Conservation (phyloP, 2,329 filamentous ascomycete species). For the Fusarium sp. region DNA sequence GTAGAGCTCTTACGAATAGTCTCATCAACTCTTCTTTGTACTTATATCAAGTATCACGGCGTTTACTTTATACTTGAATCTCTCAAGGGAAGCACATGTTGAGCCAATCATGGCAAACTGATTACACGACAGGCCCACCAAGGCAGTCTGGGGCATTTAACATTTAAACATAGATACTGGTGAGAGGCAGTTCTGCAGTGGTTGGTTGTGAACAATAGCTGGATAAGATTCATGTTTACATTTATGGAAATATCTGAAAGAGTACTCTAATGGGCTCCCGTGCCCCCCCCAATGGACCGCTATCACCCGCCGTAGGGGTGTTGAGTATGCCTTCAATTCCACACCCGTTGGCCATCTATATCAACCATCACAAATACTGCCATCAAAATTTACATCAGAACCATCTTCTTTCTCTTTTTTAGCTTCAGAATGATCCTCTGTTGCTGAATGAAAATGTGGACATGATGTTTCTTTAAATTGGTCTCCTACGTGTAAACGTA, state of each 20-base stretch:
- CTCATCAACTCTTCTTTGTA: not conserved
- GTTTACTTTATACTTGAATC: not conserved
- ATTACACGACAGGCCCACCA: not conserved
- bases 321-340: too few species aligned
- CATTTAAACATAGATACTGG: not conserved
- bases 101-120: not conserved
- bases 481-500: not conserved
- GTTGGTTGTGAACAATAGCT: not conserved
- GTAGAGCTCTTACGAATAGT: not conserved
- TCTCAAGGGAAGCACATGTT: not conserved
- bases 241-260: not conserved
- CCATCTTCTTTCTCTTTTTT: not conserved
- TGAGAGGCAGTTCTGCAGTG: not conserved
- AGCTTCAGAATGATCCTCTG: too few species aligned
- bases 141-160: not conserved
- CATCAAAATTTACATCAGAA: not conserved
- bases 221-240: not conserved
- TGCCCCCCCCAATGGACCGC: too few species aligned
- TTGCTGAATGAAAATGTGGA: not conserved
- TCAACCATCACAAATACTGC: not conserved
- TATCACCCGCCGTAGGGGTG: too few species aligned
- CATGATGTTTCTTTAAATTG: not conserved
- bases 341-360: not conserved
- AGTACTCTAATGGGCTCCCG: not conserved
- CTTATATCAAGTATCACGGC: not conserved